phyloP scores from a whole-genome alignment of 148 eudicot species.

The Cornus kousa region DNA sequence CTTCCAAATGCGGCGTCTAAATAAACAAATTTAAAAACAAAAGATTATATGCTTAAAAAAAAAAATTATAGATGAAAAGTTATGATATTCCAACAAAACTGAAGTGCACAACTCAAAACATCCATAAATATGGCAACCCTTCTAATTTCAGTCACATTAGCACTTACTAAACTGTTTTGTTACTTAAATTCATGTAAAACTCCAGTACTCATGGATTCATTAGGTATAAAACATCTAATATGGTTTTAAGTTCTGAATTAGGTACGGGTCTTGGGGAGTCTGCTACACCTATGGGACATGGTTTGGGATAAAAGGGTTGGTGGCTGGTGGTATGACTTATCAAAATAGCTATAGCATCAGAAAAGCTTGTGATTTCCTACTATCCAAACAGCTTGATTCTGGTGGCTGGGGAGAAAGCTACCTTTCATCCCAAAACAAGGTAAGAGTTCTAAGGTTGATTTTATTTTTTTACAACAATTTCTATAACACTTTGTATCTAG shows the following conservation, averaged over 20 bases:
- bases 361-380: slow-evolving; percentile 42
- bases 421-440: slow-evolving; percentile 35
- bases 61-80: neutral
- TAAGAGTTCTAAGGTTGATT: neutral
- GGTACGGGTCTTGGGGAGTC: slow-evolving; percentile 54
- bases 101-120: no score
- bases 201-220: no score
- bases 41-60: neutral
- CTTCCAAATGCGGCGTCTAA: neutral
- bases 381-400: slow-evolving; percentile 40
- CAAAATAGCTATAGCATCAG: slow-evolving; percentile 23
- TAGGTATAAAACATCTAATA: neutral
- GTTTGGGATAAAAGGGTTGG: slow-evolving; percentile 45
- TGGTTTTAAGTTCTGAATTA: neutral
- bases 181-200: no score
- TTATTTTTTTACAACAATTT: no score
- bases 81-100: no score
- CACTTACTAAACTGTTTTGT: neutral
- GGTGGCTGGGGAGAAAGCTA: slow-evolving; percentile 60
- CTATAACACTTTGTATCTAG: no score
- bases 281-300: slow-evolving; percentile 54
- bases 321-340: slow-evolving; percentile 28
- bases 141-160: neutral
- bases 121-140: no score
- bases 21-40: neutral